Conservation (phyloP, 75 land plant genomes). For the Sequoiadendron giganteum region DNA sequence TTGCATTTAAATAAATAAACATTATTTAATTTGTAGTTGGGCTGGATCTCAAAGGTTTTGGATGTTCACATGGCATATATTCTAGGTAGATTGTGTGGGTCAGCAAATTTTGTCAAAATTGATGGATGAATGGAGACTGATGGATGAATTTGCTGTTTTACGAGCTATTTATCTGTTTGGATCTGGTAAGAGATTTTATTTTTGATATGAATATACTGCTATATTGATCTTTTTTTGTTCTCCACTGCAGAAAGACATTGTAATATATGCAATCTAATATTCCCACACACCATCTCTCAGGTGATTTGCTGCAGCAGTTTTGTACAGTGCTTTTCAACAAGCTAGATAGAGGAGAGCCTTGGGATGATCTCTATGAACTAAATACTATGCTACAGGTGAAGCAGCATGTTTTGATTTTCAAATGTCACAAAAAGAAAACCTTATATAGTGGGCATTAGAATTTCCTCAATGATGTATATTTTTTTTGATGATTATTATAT, state of each 20-base stretch:
- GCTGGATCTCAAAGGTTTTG: background rate
- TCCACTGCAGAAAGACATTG: conserved; percentile 1
- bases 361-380: conserved; percentile 96
- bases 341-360: conserved; percentile 84
- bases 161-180: conserved; percentile 92
- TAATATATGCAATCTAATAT: background rate
- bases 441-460: background rate
- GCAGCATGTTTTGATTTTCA: background rate
- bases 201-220: conserved; percentile 8
- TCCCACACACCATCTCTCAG: conserved; percentile 22
- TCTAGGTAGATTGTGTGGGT: conserved; percentile 81
- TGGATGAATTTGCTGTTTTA: conserved; percentile 85
- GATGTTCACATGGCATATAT: conserved; percentile 3
- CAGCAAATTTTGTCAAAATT: conserved; percentile 64
- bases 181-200: conserved; percentile 57
- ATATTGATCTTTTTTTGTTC: background rate
- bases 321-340: conserved; percentile 74
- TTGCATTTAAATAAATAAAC: conserved; percentile 5
- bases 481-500: background rate
- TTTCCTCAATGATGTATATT: background rate
- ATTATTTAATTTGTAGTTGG: background rate
- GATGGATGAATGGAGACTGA: conserved; percentile 87
- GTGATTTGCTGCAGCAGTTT: conserved; percentile 95
- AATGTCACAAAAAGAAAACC: background rate
- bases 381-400: conserved; percentile 88